Conservation (phyloP, 208 protist species). For the Crithidia mellificae region DNA sequence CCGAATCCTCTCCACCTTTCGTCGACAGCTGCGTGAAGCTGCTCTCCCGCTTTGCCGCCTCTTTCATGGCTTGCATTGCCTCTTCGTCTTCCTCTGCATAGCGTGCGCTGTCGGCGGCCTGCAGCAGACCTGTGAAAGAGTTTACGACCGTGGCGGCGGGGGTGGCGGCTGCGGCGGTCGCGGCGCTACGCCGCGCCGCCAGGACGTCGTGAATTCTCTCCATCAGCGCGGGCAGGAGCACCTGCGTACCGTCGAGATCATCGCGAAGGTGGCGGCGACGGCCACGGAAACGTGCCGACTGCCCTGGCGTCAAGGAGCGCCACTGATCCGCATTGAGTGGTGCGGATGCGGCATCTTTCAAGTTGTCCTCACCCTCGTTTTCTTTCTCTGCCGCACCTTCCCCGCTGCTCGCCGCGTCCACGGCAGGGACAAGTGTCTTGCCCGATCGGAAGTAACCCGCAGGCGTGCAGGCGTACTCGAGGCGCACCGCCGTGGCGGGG, state of each 20-base stretch:
- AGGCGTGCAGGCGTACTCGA: conserved; percentile 34
- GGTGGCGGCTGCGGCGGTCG: neutral
- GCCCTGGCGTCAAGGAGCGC: conserved; percentile 11
- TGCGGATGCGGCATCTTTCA: neutral
- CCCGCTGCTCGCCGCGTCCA: neutral
- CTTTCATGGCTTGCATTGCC: neutral
- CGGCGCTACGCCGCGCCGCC: neutral
- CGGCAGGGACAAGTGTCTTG: conserved; percentile 1
- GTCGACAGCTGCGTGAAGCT: too few relatives aligned
- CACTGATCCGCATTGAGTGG: neutral
- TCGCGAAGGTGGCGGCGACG: conserved; percentile 17
- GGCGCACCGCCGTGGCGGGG: conserved; percentile 21
- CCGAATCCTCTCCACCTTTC: too few relatives aligned
- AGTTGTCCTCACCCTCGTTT: neutral
- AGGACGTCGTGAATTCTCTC: conserved; percentile 14
- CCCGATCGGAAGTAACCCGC: conserved; percentile 34
- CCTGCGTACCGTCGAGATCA: conserved; percentile 26
- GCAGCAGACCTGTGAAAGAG: too few relatives aligned
- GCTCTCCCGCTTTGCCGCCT: too few relatives aligned
- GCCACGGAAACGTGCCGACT: conserved; percentile 13
- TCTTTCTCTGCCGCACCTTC: neutral
- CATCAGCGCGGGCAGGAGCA: conserved; percentile 18
- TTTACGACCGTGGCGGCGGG: neutral
- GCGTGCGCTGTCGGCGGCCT: too few relatives aligned
- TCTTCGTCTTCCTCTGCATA: neutral